phyloP scores from a whole-genome alignment of 192 early-diverging fungal species.

The Coemansia sp. region DNA sequence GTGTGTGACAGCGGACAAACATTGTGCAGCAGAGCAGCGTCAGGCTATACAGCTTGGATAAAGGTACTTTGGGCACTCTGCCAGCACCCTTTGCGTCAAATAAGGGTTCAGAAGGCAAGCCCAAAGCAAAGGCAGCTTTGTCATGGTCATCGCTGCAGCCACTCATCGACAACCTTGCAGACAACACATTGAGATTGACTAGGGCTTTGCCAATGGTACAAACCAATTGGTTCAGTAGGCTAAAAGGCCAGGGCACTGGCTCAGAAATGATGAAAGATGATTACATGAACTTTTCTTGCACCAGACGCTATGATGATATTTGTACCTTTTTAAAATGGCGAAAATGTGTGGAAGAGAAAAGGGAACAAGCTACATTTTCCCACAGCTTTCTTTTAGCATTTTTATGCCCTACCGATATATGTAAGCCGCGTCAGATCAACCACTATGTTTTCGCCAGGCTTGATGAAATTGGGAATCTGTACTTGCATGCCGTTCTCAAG shows the following conservation, averaged over 20 bases:
- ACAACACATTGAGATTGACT: background rate
- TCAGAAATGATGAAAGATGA: conserved; percentile 14
- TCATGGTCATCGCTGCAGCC: background rate
- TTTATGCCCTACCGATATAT: conserved; percentile 60
- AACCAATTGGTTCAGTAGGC: background rate
- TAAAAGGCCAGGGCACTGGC: background rate
- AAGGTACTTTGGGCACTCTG: background rate
- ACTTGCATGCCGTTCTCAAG: conserved; percentile 66
- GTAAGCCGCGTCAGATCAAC: conserved; percentile 64
- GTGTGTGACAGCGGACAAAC: no score
- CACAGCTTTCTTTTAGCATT: background rate
- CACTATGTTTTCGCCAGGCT: conserved; percentile 68
- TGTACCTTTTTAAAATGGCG: no score
- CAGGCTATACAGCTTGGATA: conserved; percentile 4
- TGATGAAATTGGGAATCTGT: conserved; percentile 79
- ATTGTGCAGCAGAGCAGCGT: conserved; percentile 5
- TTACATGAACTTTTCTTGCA: background rate
- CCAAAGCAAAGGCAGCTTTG: background rate
- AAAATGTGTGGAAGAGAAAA: background rate
- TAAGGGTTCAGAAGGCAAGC: background rate
- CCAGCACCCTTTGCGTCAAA: background rate
- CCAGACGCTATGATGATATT: no score
- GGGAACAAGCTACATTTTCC: background rate
- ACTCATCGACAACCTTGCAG: conserved; percentile 16
- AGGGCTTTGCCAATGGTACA: background rate